A percentile compares a stretch with the other conserved stretches of the same genome.
phyloP scores from a whole-genome alignment of 192 early-diverging fungal genomes.

The Kickxella alabastrina region DNA sequence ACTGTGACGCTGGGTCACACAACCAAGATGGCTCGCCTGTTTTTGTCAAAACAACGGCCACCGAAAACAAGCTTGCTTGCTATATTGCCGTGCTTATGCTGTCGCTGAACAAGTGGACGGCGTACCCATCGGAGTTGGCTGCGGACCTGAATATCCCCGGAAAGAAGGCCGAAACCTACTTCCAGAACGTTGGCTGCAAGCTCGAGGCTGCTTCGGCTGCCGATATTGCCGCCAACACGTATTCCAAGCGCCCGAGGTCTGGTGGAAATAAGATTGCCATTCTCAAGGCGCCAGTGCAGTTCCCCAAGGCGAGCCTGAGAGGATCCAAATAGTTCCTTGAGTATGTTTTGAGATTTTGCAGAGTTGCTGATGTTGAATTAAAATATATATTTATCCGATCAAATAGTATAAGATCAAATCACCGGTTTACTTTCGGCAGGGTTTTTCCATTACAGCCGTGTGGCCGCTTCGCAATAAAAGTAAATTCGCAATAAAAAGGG shows the following conservation, averaged over 20 bases:
- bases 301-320: constrained; percentile 40
- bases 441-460: too few species aligned
- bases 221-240: constrained; percentile 16
- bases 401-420: too few species aligned
- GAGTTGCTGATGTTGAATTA: too few species aligned
- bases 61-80: constrained; percentile 71
- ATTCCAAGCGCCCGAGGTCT: constrained; percentile 10
- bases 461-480: too few species aligned
- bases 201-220: constrained; percentile 23
- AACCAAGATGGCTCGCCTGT: constrained; percentile 48
- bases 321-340: not conserved
- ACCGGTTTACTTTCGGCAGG: too few species aligned
- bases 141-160: constrained; percentile 57
- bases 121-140: constrained; percentile 60
- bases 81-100: constrained; percentile 72
- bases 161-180: constrained; percentile 37
- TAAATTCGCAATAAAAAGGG: too few species aligned
- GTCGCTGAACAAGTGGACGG: constrained; percentile 65
- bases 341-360: too few species aligned
- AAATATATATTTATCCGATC: too few species aligned
- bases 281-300: constrained; percentile 45
- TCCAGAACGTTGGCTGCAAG: constrained; percentile 51
- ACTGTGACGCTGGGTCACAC: constrained; percentile 52
- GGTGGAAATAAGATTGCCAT: constrained; percentile 32
- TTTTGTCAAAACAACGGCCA: constrained; percentile 54